Evolutionary conservation across 2,329 filamentous ascomycete genomes (phyloP).

Genomic region (Alternaria triticimaculans): DNA sequence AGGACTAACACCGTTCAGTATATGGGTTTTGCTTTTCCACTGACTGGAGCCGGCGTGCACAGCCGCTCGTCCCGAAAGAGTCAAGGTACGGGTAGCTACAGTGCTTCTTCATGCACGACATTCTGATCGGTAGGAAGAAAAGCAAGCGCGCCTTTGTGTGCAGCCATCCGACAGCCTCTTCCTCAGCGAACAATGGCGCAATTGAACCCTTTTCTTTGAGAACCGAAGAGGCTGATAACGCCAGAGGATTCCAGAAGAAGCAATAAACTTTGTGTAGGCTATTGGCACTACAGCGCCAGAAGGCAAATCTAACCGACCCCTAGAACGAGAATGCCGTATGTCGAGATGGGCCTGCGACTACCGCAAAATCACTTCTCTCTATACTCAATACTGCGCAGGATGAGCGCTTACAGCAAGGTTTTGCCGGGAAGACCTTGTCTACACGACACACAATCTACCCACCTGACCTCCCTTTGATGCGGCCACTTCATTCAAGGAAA

Average conservation of each 20-base stretch:
- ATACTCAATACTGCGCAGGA: neutral
- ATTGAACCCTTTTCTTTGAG: neutral
- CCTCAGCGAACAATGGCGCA: neutral
- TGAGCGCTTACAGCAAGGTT: neutral
- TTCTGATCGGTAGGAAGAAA: constrained; percentile 2
- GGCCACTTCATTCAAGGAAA: neutral
- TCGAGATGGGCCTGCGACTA: neutral
- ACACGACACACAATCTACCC: neutral
- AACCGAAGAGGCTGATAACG: neutral
- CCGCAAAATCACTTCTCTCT: neutral
- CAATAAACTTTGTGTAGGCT: neutral
- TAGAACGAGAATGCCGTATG: neutral
- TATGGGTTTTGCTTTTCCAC: neutral
- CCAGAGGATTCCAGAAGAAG: neutral
- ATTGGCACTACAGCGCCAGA: neutral
- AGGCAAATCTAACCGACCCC: neutral
- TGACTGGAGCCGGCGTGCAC: neutral
- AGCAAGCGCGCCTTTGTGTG: neutral
- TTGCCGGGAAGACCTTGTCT: neutral
- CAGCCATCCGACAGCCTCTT: neutral
- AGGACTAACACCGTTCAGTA: neutral
- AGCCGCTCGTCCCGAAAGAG: neutral
- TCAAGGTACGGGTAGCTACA: constrained; percentile 6
- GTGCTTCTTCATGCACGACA: constrained; percentile 4
- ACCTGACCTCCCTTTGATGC: neutral